A percentile compares a stretch with the other conserved stretches of the same genome.
Evolutionary conservation across 441 rosid genomes (phyloP).

Genomic region (Erodium moschatum): DNA sequence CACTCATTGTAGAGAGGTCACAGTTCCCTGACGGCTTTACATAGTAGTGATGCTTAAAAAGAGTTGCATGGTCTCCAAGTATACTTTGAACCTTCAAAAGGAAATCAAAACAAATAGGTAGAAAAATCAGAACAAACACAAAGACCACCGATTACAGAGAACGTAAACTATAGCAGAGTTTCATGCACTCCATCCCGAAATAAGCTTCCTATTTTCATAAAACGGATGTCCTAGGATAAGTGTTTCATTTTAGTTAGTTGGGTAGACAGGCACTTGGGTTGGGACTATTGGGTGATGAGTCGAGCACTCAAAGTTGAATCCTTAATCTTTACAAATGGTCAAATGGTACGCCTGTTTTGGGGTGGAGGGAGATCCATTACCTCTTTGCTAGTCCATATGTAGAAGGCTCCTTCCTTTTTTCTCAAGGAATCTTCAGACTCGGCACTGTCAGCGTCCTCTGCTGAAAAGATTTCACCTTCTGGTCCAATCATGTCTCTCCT

Average conservation of each 20-base stretch:
- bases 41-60: conserved; percentile 73
- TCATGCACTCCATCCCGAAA: neutral
- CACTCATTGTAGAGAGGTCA: conserved; percentile 77
- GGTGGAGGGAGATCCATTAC: conserved; percentile 22
- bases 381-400: conserved; percentile 73
- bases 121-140: conserved; percentile 5
- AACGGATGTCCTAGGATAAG: too few species aligned
- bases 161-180: neutral
- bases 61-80: conserved; percentile 60
- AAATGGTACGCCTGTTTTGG: neutral
- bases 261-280: too few species aligned
- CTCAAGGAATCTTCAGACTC: conserved; percentile 47
- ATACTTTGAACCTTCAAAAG: conserved; percentile 54
- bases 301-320: neutral
- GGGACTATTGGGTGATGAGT: neutral
- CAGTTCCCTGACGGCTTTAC: conserved; percentile 72
- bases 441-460: conserved; percentile 96
- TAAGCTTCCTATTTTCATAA: neutral
- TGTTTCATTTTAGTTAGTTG: too few species aligned
- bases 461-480: conserved; percentile 78
- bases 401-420: conserved; percentile 91
- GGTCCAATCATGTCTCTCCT: conserved; percentile 88
- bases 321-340: neutral
- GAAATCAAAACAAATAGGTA: conserved; percentile 6
- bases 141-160: neutral